Evolutionary conservation across 2,329 filamentous ascomycete genomes (phyloP).

Genomic region (Hymenotorrendiella dingleyae): DNA sequence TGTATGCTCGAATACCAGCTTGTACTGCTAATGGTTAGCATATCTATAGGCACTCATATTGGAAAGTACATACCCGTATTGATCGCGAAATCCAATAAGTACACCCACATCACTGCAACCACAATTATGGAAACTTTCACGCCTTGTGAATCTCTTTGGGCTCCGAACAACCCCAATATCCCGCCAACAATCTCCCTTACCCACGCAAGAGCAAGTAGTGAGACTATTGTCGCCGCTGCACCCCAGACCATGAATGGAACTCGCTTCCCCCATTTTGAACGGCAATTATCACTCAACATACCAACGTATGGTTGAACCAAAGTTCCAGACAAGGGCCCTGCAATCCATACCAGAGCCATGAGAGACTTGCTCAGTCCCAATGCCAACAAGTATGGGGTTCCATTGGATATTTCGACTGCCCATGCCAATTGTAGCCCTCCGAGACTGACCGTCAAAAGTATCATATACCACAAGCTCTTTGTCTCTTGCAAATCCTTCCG

Average conservation of each 20-base stretch:
- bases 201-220: slow-evolving; percentile 68
- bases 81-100: slow-evolving; percentile 88
- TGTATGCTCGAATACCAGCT: slow-evolving; percentile 84
- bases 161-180: slow-evolving; percentile 64
- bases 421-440: slow-evolving; percentile 90
- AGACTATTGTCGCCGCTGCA: slow-evolving; percentile 57
- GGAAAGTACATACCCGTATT: slow-evolving; percentile 64
- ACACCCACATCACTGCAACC: slow-evolving; percentile 79
- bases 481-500: slow-evolving; percentile 52
- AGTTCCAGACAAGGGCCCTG: slow-evolving; percentile 71
- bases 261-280: slow-evolving; percentile 67
- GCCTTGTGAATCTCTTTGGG: slow-evolving; percentile 55
- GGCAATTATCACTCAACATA: slow-evolving; percentile 73
- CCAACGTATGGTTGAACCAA: slow-evolving; percentile 79
- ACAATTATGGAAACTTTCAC: slow-evolving; percentile 65
- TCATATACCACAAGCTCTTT: slow-evolving; percentile 80
- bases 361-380: slow-evolving; percentile 77
- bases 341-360: slow-evolving; percentile 80
- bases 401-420: slow-evolving; percentile 92
- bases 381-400: slow-evolving; percentile 76
- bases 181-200: slow-evolving; percentile 65
- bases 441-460: slow-evolving; percentile 79
- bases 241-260: slow-evolving; percentile 78
- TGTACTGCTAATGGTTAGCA: slow-evolving; percentile 53
- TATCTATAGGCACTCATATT: neutral